A percentile compares a stretch with the other conserved stretches of the same genome.
These are phyloP conservation scores for Remersonia thermophila DNA, from an alignment of 2,329 filamentous ascomycete genomes.

Conservation along the genomic window DNA sequence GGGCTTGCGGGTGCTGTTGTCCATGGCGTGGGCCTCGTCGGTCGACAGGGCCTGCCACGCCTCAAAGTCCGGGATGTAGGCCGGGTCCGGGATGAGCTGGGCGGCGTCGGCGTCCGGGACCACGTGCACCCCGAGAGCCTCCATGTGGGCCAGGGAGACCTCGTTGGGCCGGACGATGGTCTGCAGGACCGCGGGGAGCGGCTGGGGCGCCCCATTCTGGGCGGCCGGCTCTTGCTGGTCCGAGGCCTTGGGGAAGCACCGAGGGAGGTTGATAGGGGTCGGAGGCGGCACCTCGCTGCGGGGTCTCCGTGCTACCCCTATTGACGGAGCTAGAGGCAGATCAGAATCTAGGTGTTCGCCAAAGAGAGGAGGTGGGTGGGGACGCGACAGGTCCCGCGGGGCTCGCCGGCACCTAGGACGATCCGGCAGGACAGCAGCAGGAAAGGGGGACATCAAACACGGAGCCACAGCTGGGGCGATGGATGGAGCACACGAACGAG, in stretches of 20 bases:
- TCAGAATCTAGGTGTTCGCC: conserved; percentile 7
- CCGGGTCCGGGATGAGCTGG: conserved; percentile 41
- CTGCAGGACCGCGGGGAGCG: conserved; percentile 40
- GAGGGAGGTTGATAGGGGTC: conserved; percentile 42
- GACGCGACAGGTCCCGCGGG: conserved; percentile 5
- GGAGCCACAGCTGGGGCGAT: too few species aligned
- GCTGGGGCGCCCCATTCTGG: conserved; percentile 18
- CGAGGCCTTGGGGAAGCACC: conserved; percentile 23
- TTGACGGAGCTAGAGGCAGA: conserved; percentile 12
- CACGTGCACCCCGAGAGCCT: conserved; percentile 46
- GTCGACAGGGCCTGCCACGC: conserved; percentile 37
- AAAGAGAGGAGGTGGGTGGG: neutral
- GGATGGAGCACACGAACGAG: neutral
- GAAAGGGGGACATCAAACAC: conserved; percentile 3
- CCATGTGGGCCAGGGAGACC: conserved; percentile 37
- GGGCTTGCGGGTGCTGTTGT: conserved; percentile 34
- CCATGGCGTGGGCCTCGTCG: conserved; percentile 37
- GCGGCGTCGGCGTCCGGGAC: conserved; percentile 34
- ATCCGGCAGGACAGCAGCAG: conserved; percentile 12
- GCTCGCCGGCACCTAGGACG: conserved; percentile 8
- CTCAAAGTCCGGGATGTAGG: conserved; percentile 40
- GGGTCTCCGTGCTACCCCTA: conserved; percentile 17
- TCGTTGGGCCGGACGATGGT: conserved; percentile 40
- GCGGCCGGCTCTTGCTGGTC: conserved; percentile 6
- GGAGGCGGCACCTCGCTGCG: conserved; percentile 44